phyloP scores from a whole-genome alignment of 768 basidiomycete species.

The Suillus decipiens region DNA sequence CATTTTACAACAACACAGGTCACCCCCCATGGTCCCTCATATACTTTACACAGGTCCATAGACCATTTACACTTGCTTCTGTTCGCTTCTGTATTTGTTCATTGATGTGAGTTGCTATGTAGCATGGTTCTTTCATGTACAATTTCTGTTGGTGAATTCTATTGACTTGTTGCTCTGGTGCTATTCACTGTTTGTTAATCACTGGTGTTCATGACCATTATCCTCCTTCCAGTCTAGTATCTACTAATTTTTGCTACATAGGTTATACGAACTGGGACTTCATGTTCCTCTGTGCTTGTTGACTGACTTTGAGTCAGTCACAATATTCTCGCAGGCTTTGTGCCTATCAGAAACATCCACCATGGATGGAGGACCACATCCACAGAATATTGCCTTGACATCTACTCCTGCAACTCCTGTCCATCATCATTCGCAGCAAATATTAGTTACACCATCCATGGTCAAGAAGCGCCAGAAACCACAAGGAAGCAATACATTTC shows the following conservation, averaged over 20 bases:
- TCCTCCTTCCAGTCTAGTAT: neutral
- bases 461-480: neutral
- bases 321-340: neutral
- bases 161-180: neutral
- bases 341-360: neutral
- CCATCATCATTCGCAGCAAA: neutral
- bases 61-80: neutral
- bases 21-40: neutral
- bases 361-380: neutral
- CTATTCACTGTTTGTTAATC: constrained; percentile 1
- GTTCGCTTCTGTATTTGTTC: neutral
- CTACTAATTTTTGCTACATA: neutral
- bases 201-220: neutral
- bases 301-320: neutral
- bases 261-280: neutral
- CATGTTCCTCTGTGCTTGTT: neutral
- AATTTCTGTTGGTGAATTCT: neutral
- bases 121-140: neutral
- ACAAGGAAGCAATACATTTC: neutral
- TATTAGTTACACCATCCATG: neutral
- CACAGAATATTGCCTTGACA: neutral
- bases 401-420: neutral
- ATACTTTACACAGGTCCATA: neutral
- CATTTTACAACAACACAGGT: neutral
- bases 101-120: neutral